These are phyloP conservation scores for Stylonectria norvegica DNA, from an alignment of 2,329 filamentous ascomycete species.

Conservation along the genomic window DNA sequence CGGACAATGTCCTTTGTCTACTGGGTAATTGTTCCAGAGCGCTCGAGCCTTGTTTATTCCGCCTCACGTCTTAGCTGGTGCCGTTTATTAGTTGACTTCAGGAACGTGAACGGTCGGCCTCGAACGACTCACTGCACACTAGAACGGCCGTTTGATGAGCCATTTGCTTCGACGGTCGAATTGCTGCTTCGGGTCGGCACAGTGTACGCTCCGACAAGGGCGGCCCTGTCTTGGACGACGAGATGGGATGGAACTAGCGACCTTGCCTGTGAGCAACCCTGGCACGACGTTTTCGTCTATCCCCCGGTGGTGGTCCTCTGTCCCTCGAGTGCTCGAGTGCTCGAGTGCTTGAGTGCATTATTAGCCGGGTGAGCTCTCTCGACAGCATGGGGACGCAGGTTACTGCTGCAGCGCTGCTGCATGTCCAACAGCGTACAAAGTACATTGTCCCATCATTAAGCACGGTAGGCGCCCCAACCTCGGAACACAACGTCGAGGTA, in stretches of 20 bases:
- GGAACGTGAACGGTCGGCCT: constrained; percentile 13
- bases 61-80: constrained; percentile 10
- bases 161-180: constrained; percentile 24
- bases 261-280: constrained; percentile 11
- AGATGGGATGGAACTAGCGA: constrained; percentile 20
- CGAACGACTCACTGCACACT: constrained; percentile 19
- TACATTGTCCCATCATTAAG: no score
- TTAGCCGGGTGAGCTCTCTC: constrained; percentile 17
- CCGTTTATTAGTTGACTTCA: constrained; percentile 9
- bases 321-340: constrained; percentile 25
- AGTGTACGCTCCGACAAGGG: constrained; percentile 24
- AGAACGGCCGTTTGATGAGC: constrained; percentile 25
- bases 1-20: constrained; percentile 10
- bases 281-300: constrained; percentile 17
- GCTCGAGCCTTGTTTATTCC: constrained; percentile 1
- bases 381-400: constrained; percentile 17
- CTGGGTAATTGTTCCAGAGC: constrained; percentile 11
- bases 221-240: constrained; percentile 20
- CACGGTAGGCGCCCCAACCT: constrained; percentile 10
- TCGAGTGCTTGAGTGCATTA: no score
- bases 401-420: no score
- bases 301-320: constrained; percentile 21
- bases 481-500: constrained; percentile 10
- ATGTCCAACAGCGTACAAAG: constrained; percentile 15
- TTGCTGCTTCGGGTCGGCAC: constrained; percentile 19